Conservation (phyloP, 2,329 filamentous ascomycete species). For the Aspergillus awamori region DNA sequence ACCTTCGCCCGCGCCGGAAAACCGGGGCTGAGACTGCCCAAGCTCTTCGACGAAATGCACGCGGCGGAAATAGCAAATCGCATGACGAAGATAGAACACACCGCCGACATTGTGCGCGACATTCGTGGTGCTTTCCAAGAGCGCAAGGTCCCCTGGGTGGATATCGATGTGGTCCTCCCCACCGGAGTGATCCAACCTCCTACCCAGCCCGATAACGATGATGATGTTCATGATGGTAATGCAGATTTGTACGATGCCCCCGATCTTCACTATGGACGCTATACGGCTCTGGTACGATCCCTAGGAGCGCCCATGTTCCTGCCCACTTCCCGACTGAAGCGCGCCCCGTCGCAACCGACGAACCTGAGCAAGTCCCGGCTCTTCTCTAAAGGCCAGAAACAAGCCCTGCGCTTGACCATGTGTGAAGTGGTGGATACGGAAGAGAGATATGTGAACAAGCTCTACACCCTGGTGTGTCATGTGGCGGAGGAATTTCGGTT, state of each 20-base stretch:
- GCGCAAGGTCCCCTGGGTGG: conserved; percentile 80
- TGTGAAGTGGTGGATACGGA: conserved; percentile 90
- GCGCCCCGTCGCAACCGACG: conserved; percentile 84
- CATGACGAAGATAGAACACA: conserved; percentile 81
- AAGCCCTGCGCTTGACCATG: conserved; percentile 83
- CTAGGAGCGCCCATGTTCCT: conserved; percentile 85
- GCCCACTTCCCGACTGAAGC: conserved; percentile 79
- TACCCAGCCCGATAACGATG: conserved; percentile 61
- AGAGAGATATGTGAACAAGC: conserved; percentile 86
- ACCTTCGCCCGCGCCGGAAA: conserved; percentile 55
- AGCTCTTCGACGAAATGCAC: conserved; percentile 87
- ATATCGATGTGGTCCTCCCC: conserved; percentile 84
- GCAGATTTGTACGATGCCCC: conserved; percentile 31
- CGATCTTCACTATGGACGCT: conserved; percentile 70
- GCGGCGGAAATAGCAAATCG: conserved; percentile 84
- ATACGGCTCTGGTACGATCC: conserved; percentile 73
- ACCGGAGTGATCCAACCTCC: conserved; percentile 71
- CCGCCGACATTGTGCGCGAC: conserved; percentile 70
- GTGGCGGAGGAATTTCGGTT: conserved; percentile 79
- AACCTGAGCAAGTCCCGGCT: conserved; percentile 75
- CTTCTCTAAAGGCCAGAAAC: conserved; percentile 79
- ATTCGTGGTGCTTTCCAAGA: conserved; percentile 77
- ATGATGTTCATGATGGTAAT: conserved; percentile 67
- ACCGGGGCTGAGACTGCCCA: conserved; percentile 64
- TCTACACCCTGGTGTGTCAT: conserved; percentile 78